Evolutionary conservation across 352 stramenopile species (phyloP).

Genomic region (Globisporangium canariense): DNA sequence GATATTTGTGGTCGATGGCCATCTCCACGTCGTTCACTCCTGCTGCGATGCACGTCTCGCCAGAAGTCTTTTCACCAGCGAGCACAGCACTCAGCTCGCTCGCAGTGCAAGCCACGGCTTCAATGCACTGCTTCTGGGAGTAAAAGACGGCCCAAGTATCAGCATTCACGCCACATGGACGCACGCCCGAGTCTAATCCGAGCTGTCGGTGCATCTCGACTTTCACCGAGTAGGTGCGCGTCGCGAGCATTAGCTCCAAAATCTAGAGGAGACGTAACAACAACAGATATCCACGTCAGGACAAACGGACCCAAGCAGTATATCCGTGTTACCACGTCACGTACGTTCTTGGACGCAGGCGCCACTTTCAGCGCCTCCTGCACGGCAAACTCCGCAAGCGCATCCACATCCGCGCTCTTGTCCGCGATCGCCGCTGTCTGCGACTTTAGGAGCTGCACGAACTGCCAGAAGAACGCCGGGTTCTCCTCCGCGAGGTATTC

Average conservation of each 20-base stretch:
- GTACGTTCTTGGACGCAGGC: slow-evolving; percentile 59
- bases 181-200: slow-evolving; percentile 63
- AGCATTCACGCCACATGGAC: slow-evolving; percentile 43
- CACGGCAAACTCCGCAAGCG: slow-evolving; percentile 45
- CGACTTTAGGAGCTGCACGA: slow-evolving; percentile 43
- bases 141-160: slow-evolving; percentile 79
- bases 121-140: slow-evolving; percentile 52
- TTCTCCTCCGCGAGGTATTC: slow-evolving; percentile 83
- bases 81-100: slow-evolving; percentile 42
- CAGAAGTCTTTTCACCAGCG: slow-evolving; percentile 18
- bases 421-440: slow-evolving; percentile 31
- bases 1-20: slow-evolving; percentile 71
- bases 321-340: slow-evolving; percentile 11
- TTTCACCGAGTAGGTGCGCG: slow-evolving; percentile 74
- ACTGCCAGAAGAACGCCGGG: slow-evolving; percentile 74
- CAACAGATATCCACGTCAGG: slow-evolving; percentile 1
- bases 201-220: slow-evolving; percentile 85
- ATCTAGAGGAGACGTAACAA: slow-evolving; percentile 34
- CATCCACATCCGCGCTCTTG: slow-evolving; percentile 43
- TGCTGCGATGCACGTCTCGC: slow-evolving; percentile 52
- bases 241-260: slow-evolving; percentile 72
- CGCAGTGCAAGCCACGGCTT: slow-evolving; percentile 58
- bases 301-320: background rate
- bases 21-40: slow-evolving; percentile 70
- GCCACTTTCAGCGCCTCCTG: slow-evolving; percentile 51